A percentile compares a stretch with the other conserved stretches of the same genome.
Evolutionary conservation across 176 grass and related monocot species (phyloP).

Genomic region (Urochloa ruziziensis): DNA sequence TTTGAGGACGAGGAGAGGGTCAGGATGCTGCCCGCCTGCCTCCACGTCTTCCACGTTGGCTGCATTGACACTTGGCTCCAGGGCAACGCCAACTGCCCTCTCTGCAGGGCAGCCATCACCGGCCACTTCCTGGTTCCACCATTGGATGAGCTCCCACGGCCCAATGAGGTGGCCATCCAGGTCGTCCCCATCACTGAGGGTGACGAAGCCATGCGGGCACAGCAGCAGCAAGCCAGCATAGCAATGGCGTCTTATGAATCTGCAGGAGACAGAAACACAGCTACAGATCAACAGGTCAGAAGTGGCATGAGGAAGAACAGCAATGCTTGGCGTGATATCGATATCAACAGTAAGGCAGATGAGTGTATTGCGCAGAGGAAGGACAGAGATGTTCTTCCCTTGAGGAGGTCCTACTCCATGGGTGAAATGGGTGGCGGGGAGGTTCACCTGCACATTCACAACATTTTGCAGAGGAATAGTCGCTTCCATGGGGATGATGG

Average conservation of each 20-base stretch:
- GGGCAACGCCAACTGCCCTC: slow-evolving; percentile 70
- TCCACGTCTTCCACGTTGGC: slow-evolving; percentile 77
- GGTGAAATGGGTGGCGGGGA: slow-evolving; percentile 32
- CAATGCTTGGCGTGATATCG: background rate
- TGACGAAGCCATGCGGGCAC: background rate
- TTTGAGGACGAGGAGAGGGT: slow-evolving; percentile 79
- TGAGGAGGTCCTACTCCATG: slow-evolving; percentile 65
- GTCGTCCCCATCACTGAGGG: background rate
- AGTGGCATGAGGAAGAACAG: background rate
- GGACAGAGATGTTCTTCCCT: slow-evolving; percentile 24
- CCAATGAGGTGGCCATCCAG: slow-evolving; percentile 31
- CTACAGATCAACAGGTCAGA: background rate
- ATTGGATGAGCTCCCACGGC: background rate
- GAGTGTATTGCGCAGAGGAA: slow-evolving; percentile 37
- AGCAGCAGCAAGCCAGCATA: background rate
- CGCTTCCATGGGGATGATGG: slow-evolving; percentile 26
- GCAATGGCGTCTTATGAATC: background rate
- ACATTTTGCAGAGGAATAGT: slow-evolving; percentile 41
- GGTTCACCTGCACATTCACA: slow-evolving; percentile 48
- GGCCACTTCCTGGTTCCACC: slow-evolving; percentile 1
- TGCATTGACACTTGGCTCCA: slow-evolving; percentile 89
- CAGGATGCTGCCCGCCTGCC: slow-evolving; percentile 67
- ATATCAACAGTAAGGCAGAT: slow-evolving; percentile 41
- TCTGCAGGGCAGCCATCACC: slow-evolving; percentile 62
- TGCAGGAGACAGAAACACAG: background rate